Evolutionary conservation across 768 basidiomycete species (phyloP).

Genomic region (Pleurotus salmoneostramineus): DNA sequence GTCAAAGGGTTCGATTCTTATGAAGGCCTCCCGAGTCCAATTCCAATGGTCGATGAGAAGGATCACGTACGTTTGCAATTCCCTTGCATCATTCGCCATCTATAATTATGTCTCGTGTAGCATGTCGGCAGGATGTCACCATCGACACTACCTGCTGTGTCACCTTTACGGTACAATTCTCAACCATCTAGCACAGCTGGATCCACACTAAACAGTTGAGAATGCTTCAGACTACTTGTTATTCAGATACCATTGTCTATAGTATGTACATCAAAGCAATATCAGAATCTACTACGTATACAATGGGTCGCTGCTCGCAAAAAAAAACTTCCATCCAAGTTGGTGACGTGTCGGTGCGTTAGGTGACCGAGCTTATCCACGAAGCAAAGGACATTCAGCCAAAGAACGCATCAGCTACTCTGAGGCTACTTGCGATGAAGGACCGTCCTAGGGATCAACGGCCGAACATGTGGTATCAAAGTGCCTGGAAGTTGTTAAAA

Average conservation of each 20-base stretch:
- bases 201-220: too few species aligned
- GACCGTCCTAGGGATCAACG: constrained; percentile 36
- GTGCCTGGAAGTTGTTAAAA: constrained; percentile 66
- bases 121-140: neutral
- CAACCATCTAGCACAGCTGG: too few species aligned
- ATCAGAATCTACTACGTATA: neutral
- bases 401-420: constrained; percentile 56
- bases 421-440: constrained; percentile 55
- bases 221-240: too few species aligned
- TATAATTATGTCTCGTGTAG: neutral
- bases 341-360: constrained; percentile 42
- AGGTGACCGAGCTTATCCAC: constrained; percentile 62
- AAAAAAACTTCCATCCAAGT: neutral
- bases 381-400: constrained; percentile 47
- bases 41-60: neutral
- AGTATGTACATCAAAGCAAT: neutral
- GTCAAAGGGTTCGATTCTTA: neutral
- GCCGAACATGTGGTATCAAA: constrained; percentile 53
- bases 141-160: neutral
- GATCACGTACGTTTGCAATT: neutral
- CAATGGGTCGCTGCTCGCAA: neutral
- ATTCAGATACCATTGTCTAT: neutral
- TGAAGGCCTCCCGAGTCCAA: neutral
- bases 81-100: neutral
- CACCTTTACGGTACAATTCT: too few species aligned